These are phyloP conservation scores for Coemansia sp. DNA, from an alignment of 192 early-diverging fungal genomes.

Conservation along the genomic window DNA sequence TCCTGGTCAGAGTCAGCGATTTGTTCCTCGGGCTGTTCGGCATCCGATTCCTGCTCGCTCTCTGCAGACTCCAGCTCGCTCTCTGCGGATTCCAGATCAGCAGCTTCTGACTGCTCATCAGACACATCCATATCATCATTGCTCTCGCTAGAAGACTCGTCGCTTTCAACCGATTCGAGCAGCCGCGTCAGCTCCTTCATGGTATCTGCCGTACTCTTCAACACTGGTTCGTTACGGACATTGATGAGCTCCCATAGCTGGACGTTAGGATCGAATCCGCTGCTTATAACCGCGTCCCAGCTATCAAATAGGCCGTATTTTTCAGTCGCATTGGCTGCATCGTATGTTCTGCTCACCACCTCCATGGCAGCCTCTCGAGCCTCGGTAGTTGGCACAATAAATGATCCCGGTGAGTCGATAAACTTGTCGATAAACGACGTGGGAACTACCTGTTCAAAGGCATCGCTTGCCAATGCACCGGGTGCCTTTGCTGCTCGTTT, in stretches of 20 bases:
- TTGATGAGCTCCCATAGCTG: conserved; percentile 95
- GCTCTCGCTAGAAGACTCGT: conserved; percentile 8
- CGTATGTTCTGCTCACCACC: conserved; percentile 39
- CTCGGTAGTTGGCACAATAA: conserved; percentile 31
- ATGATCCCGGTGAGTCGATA: conserved; percentile 32
- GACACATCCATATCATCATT: conserved; percentile 41
- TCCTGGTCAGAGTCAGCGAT: conserved; percentile 17
- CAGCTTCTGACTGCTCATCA: conserved; percentile 45
- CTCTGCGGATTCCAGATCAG: conserved; percentile 36
- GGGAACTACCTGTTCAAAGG: conserved; percentile 27
- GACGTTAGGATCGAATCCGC: conserved; percentile 55
- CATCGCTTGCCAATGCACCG: neutral
- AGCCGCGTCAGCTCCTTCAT: conserved; percentile 53
- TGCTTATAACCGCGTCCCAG: conserved; percentile 30
- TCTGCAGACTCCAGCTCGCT: conserved; percentile 16
- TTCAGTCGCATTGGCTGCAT: conserved; percentile 40
- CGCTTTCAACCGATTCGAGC: conserved; percentile 47
- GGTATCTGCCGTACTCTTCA: conserved; percentile 58
- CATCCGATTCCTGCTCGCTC: neutral
- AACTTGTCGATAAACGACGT: conserved; percentile 40
- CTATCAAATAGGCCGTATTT: conserved; percentile 52
- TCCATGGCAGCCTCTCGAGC: conserved; percentile 45
- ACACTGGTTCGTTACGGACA: conserved; percentile 78
- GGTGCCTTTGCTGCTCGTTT: conserved; percentile 5
- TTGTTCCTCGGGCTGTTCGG: neutral